These are phyloP conservation scores for Chlamydomonas applanata DNA, from an alignment of 139 green algal species.

Conservation along the genomic window DNA sequence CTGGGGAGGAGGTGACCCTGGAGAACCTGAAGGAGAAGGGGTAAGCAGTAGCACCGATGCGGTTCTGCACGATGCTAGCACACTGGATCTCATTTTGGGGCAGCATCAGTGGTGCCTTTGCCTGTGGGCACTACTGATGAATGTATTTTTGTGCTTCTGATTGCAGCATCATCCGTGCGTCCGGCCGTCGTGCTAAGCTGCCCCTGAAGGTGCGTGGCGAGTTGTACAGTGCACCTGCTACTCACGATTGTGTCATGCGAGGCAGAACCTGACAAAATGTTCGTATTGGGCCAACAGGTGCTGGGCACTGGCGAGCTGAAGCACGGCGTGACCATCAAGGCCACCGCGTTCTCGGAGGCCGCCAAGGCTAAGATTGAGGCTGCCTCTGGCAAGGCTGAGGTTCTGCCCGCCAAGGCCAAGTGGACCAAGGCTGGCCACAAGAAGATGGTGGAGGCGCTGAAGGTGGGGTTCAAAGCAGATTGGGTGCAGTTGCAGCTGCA, in stretches of 20 bases:
- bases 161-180: too few relatives aligned
- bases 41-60: conserved; percentile 38
- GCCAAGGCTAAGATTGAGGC: conserved; percentile 86
- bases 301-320: conserved; percentile 84
- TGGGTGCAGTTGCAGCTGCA: neutral
- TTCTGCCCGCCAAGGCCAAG: conserved; percentile 61
- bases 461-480: neutral
- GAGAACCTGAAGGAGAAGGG: conserved; percentile 77
- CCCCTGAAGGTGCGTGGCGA: conserved; percentile 81
- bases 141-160: too few relatives aligned
- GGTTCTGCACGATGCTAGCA: too few relatives aligned
- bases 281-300: conserved; percentile 57
- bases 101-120: too few relatives aligned
- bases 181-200: conserved; percentile 74
- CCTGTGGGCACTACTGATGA: too few relatives aligned
- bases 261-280: neutral
- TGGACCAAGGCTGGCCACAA: conserved; percentile 75
- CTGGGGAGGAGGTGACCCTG: conserved; percentile 79
- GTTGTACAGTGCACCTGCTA: conserved; percentile 7
- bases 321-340: conserved; percentile 77
- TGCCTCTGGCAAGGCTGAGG: conserved; percentile 72
- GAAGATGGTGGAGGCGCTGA: conserved; percentile 27
- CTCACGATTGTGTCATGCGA: conserved; percentile 16
- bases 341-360: conserved; percentile 74
- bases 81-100: too few relatives aligned